Base-by-base conservation (phyloP, 78 protist species). In the slime mould (Dictyostelium discoideum) region DNA sequence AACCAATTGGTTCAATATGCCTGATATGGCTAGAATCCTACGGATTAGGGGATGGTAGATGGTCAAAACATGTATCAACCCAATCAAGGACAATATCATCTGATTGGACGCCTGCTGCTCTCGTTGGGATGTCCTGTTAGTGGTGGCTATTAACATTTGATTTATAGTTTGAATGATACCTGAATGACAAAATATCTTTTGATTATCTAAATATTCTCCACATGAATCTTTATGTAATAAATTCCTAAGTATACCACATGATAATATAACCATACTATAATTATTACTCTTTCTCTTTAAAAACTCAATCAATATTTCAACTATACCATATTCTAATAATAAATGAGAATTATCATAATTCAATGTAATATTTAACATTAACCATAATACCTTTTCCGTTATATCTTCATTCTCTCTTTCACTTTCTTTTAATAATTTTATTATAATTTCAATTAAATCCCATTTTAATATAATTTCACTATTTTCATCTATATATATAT, bases 171-270 rank as follows among this genome's bases (percentile, higher is more conserved):
- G 60, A 6, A 82, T 82, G n/a, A 83, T 20, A 11, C 84, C 84
- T 42, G 73, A 82, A 13, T 90, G 94, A 82, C 86, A 82, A 50
- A 90, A 67, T 72, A 85, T 50, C 32, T 90, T 80, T 90, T 90
- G 94, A 90, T 80, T 80, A 37, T 90, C 87, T 2, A 90, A 60
- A 82, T 90, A 90, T 10, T 90, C 94, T 10, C 78, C 87, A 72
- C 94, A 90, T 5, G 94, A 72, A 46, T 90, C 94, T 73, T 90
- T 90, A n/a, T 90, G 94, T 48, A 90, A 44, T 81, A 90, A 50
- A 63, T 90, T 80, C 57, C 86, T 57, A 9, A 90, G 76, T n/a
- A 83, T 86, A 29, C 24, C 73, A 29, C 40, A 14, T 26, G 88
- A 24, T 5, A 90, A 29, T 69, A 67, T 48, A 1, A 90, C 54